These are phyloP conservation scores for Tuber melanosporum DNA, from an alignment of 495 filamentous ascomycete genomes.

Conservation along the genomic window DNA sequence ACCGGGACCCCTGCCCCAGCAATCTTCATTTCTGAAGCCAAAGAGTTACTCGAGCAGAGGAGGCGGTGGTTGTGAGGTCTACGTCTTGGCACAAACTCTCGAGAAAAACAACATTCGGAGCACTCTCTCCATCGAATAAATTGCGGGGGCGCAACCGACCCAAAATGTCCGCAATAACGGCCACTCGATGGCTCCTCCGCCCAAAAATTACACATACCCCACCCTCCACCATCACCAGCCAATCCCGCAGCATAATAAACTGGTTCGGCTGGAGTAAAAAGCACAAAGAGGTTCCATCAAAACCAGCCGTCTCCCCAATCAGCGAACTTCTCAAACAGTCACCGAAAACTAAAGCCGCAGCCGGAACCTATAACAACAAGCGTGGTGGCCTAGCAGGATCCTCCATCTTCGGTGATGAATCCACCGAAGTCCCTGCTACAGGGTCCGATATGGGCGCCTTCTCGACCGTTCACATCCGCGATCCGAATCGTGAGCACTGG, in stretches of 20 bases:
- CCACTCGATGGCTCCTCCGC: slow-evolving; percentile 22
- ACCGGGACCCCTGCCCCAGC: background rate
- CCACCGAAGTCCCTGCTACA: slow-evolving; percentile 42
- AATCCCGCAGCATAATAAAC: slow-evolving; percentile 16
- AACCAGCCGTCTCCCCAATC: slow-evolving; percentile 3
- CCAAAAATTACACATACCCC: slow-evolving; percentile 8
- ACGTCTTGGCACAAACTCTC: background rate
- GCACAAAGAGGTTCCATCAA: slow-evolving; percentile 8
- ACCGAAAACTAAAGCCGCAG: background rate
- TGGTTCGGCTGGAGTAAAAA: slow-evolving; percentile 27
- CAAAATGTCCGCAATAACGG: slow-evolving; percentile 19
- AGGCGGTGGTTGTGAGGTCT: background rate
- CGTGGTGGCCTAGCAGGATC: slow-evolving; percentile 41
- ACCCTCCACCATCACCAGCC: slow-evolving; percentile 6
- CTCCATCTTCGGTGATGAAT: slow-evolving; percentile 59
- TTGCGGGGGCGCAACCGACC: background rate
- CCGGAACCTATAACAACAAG: slow-evolving; percentile 1
- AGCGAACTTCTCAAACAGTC: slow-evolving; percentile 19
- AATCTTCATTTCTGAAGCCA: background rate
- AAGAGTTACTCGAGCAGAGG: too few relatives aligned
- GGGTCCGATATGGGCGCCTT: slow-evolving; percentile 41
- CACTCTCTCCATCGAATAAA: background rate
- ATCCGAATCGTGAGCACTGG: slow-evolving; percentile 37
- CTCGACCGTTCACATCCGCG: slow-evolving; percentile 20
- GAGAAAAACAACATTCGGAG: background rate